Conservation (phyloP, 768 basidiomycete species). For the Termitomyces sp. region DNA sequence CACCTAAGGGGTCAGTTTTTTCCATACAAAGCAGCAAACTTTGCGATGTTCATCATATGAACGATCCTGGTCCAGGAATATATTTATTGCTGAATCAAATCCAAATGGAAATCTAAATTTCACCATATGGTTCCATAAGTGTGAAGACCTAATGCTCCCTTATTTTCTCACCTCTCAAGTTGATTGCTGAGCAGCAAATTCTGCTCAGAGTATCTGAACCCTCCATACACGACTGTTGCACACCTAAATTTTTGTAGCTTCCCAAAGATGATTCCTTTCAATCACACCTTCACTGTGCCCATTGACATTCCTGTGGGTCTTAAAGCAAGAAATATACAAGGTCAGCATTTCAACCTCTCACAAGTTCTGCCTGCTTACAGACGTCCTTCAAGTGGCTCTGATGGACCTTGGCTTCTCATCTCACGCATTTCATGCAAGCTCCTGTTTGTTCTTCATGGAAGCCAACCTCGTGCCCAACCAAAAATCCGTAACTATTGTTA, state of each 20-base stretch:
- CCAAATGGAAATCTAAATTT: conserved; percentile 29
- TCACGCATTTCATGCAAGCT: conserved; percentile 37
- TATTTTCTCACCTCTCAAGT: conserved; percentile 18
- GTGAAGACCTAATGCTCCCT: conserved; percentile 10
- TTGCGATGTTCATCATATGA: neutral
- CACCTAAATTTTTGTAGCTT: conserved; percentile 31
- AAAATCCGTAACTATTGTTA: conserved; percentile 28
- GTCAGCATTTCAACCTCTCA: conserved; percentile 12
- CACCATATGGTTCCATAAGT: conserved; percentile 4
- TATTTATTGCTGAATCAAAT: conserved; percentile 40
- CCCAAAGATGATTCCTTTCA: conserved; percentile 34
- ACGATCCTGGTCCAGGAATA: conserved; percentile 9
- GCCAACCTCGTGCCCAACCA: conserved; percentile 27
- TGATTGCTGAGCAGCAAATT: conserved; percentile 24
- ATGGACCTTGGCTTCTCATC: conserved; percentile 41
- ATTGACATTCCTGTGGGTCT: conserved; percentile 28
- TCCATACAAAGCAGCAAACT: conserved; percentile 15
- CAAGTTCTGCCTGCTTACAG: neutral
- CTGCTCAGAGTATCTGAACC: conserved; percentile 38
- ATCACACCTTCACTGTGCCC: conserved; percentile 29
- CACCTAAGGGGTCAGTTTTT: conserved; percentile 47
- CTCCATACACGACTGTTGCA: conserved; percentile 35
- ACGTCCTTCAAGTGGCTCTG: conserved; percentile 24
- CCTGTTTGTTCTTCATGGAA: conserved; percentile 32
- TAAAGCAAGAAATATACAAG: conserved; percentile 23